Evolutionary conservation across 495 filamentous ascomycete species (phyloP).

Genomic region (Penicillium egyptiacum): DNA sequence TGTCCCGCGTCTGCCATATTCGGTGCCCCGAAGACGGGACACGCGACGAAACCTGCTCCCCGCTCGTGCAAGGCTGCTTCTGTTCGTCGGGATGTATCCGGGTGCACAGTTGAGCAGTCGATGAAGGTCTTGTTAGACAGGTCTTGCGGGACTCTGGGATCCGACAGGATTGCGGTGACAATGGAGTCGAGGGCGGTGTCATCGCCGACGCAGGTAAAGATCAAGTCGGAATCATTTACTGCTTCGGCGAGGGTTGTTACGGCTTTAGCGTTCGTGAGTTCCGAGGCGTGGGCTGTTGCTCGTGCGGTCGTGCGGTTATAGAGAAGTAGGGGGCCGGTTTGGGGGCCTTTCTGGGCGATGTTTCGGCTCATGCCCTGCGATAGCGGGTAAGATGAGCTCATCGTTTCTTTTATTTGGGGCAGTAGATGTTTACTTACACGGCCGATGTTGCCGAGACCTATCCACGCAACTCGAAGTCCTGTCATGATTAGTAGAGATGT

Average conservation of each 20-base stretch:
- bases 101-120: slow-evolving; percentile 87
- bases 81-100: slow-evolving; percentile 69
- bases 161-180: slow-evolving; percentile 44
- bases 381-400: slow-evolving; percentile 24
- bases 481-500: slow-evolving; percentile 16
- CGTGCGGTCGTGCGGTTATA: slow-evolving; percentile 74
- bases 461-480: slow-evolving; percentile 57
- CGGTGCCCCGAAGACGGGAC: slow-evolving; percentile 81
- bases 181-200: slow-evolving; percentile 68
- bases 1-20: slow-evolving; percentile 73
- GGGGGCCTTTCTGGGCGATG: slow-evolving; percentile 71
- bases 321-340: slow-evolving; percentile 67
- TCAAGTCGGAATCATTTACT: slow-evolving; percentile 67
- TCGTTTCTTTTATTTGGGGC: slow-evolving; percentile 9
- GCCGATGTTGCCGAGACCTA: slow-evolving; percentile 91
- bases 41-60: slow-evolving; percentile 73
- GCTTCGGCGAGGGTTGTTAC: slow-evolving; percentile 63
- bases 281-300: slow-evolving; percentile 54
- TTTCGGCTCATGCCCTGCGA: slow-evolving; percentile 82
- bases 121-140: slow-evolving; percentile 52
- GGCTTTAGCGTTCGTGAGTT: slow-evolving; percentile 62
- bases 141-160: slow-evolving; percentile 37
- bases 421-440: slow-evolving; percentile 55
- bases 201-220: slow-evolving; percentile 82
- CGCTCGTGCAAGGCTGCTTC: slow-evolving; percentile 53